phyloP scores from a whole-genome alignment of 805 yeast species.

The Saccharomycopsis javanensis region DNA sequence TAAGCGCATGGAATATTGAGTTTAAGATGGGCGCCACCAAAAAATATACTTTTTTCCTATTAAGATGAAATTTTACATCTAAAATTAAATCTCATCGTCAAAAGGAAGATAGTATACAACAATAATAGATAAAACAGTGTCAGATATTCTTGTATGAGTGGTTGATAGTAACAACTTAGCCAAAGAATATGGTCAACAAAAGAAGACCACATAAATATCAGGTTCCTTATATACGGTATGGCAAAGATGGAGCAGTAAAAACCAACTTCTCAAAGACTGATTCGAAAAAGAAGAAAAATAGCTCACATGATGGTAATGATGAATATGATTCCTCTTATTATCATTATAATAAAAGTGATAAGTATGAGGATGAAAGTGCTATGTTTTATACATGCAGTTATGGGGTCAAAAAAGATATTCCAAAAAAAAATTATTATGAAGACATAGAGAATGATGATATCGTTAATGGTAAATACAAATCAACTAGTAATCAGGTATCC shows the following conservation, averaged over 20 bases:
- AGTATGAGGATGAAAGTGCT: constrained; percentile 15
- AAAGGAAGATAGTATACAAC: too few relatives aligned
- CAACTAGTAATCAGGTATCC: neutral
- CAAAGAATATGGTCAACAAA: constrained; percentile 65
- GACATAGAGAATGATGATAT: neutral
- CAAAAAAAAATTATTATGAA: constrained; percentile 9
- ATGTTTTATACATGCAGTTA: constrained; percentile 14
- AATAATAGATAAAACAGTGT: too few relatives aligned
- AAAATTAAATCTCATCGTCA: too few relatives aligned
- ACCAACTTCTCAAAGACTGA: constrained; percentile 13
- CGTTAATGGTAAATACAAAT: neutral
- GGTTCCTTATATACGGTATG: constrained; percentile 73
- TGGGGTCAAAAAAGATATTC: constrained; percentile 17
- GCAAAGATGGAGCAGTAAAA: constrained; percentile 26
- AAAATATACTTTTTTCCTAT: too few relatives aligned
- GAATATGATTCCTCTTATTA: neutral
- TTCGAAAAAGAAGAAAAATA: constrained; percentile 1
- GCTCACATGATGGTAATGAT: neutral
- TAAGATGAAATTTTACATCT: too few relatives aligned
- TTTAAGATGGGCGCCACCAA: too few relatives aligned
- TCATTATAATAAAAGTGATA: constrained; percentile 4
- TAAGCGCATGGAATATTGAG: too few relatives aligned
- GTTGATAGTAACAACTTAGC: too few relatives aligned
- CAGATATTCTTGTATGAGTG: too few relatives aligned
- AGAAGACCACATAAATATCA: constrained; percentile 74